Evolutionary conservation across 2,329 filamentous ascomycete species (phyloP).

Genomic region (Arthroderma sp.): DNA sequence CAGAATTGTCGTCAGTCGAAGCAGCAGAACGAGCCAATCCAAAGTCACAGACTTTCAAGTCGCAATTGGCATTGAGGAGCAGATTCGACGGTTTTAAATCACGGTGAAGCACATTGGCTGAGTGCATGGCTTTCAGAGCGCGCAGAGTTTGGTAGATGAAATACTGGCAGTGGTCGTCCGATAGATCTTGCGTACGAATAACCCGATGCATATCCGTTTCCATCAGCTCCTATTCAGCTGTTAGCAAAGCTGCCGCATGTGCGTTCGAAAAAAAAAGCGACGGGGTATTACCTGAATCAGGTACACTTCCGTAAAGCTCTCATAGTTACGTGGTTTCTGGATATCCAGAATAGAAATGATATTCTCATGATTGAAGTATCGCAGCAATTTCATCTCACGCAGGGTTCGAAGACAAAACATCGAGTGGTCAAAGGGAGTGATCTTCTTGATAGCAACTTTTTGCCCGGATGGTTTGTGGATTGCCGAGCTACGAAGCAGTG

Average conservation of each 20-base stretch:
- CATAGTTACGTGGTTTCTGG: constrained; percentile 92
- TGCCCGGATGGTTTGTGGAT: constrained; percentile 96
- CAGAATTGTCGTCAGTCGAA: constrained; percentile 97
- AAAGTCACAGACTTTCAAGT: constrained; percentile 98
- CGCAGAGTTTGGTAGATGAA: constrained; percentile 99
- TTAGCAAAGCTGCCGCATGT: constrained; percentile 10
- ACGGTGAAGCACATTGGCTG: constrained; percentile 91
- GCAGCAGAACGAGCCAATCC: constrained; percentile 89
- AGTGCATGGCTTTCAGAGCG: constrained; percentile 98
- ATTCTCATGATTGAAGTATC: constrained; percentile 99
- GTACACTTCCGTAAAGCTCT: constrained; percentile 94
- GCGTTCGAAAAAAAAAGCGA: background rate
- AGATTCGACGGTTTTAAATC: constrained; percentile 97
- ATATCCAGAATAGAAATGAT: constrained; percentile 99
- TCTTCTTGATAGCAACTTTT: constrained; percentile 99
- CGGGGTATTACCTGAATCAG: constrained; percentile 67
- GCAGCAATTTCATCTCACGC: constrained; percentile 96
- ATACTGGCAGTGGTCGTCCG: constrained; percentile 98
- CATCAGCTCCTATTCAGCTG: constrained; percentile 66
- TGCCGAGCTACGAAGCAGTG: constrained; percentile 53
- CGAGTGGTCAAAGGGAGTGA: constrained; percentile 96
- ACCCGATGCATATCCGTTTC: constrained; percentile 99
- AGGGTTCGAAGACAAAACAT: constrained; percentile 96
- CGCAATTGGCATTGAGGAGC: constrained; percentile 94
- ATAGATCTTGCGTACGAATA: constrained; percentile 95